phyloP scores from a whole-genome alignment of 441 rosid genomes.

The Aleurites moluccanus region DNA sequence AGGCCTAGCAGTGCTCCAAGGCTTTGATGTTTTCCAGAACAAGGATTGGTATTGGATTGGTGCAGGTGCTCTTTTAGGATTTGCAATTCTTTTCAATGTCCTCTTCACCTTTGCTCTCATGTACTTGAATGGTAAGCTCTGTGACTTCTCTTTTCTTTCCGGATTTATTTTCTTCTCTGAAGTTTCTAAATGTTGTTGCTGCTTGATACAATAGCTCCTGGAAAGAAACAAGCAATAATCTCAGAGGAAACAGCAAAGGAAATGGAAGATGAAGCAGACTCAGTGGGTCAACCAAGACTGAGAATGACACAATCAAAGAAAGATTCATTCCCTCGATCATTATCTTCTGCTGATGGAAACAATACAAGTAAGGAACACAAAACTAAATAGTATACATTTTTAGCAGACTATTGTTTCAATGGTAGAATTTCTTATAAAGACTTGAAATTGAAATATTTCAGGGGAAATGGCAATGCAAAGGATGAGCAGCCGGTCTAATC shows the following conservation, averaged over 20 bases:
- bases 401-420: neutral
- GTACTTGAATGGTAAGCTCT: constrained; percentile 71
- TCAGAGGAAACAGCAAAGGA: constrained; percentile 55
- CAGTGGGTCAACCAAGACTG: constrained; percentile 34
- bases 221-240: constrained; percentile 65
- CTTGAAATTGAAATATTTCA: constrained; percentile 9
- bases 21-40: constrained; percentile 45
- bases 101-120: constrained; percentile 62
- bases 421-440: neutral
- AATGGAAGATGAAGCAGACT: constrained; percentile 31
- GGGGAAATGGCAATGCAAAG: constrained; percentile 14
- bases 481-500: constrained; percentile 36
- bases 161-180: constrained; percentile 10
- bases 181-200: constrained; percentile 4
- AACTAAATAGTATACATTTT: neutral
- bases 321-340: constrained; percentile 31
- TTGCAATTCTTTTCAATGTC: constrained; percentile 57
- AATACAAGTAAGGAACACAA: constrained; percentile 43
- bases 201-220: constrained; percentile 45
- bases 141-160: neutral
- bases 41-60: constrained; percentile 87
- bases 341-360: constrained; percentile 47
- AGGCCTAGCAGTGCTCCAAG: constrained; percentile 53
- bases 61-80: constrained; percentile 57
- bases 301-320: constrained; percentile 31